phyloP scores from a whole-genome alignment of 106 monocot genomes.

The Iris macrosiphon region DNA sequence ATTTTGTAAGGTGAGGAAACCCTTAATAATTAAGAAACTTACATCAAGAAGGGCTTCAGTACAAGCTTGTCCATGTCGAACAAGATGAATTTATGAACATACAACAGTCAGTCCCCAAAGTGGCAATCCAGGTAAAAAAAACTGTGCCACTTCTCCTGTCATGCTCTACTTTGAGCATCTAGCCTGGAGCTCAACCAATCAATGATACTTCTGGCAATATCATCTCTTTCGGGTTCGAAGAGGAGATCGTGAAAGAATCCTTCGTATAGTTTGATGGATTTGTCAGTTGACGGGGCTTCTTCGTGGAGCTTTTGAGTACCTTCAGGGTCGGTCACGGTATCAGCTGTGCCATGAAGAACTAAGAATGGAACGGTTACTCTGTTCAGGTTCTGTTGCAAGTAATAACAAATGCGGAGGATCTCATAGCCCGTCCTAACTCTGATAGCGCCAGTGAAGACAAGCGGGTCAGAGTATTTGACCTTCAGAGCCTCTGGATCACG shows the following conservation, averaged over 20 bases:
- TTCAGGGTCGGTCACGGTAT: constrained; percentile 60
- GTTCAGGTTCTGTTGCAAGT: constrained; percentile 48
- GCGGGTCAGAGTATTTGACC: constrained; percentile 74
- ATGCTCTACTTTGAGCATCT: not conserved
- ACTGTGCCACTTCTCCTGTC: too few species aligned
- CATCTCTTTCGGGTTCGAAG: constrained; percentile 80
- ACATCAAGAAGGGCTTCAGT: too few species aligned
- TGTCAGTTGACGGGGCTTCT: constrained; percentile 45
- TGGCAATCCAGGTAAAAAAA: too few species aligned
- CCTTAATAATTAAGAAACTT: too few species aligned
- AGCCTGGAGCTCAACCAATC: constrained; percentile 59
- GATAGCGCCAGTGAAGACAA: constrained; percentile 79
- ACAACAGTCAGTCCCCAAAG: too few species aligned
- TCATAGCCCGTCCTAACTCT: constrained; percentile 77
- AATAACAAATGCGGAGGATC: constrained; percentile 58
- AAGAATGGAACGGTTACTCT: constrained; percentile 62
- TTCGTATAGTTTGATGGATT: constrained; percentile 59
- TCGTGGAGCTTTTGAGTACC: constrained; percentile 47
- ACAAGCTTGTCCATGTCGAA: too few species aligned
- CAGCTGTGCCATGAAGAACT: constrained; percentile 75
- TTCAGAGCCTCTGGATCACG: constrained; percentile 65
- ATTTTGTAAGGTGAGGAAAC: too few species aligned
- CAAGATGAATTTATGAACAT: too few species aligned
- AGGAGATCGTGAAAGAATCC: constrained; percentile 83
- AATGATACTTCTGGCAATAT: constrained; percentile 52